Evolutionary conservation across 768 basidiomycete genomes (phyloP).

Genomic region (Macrolepiota albuminosa): DNA sequence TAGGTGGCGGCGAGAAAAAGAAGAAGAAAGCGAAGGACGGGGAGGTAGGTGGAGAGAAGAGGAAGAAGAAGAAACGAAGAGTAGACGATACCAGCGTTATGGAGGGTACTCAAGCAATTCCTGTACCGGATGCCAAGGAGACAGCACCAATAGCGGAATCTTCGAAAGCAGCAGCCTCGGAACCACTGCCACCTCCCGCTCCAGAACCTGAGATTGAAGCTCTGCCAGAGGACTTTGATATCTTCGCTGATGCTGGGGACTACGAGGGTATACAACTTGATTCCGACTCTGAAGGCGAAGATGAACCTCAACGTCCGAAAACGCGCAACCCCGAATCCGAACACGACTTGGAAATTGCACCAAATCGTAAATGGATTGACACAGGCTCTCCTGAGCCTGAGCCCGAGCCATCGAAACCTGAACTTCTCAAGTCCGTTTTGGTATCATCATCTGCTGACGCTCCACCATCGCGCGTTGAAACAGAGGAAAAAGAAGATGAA

Average conservation of each 20-base stretch:
- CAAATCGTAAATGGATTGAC: constrained; percentile 40
- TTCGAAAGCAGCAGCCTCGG: constrained; percentile 1
- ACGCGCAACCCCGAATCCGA: background rate
- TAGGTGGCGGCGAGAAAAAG: constrained; percentile 40
- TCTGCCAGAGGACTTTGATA: constrained; percentile 67
- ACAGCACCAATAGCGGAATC: background rate
- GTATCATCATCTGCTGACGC: constrained; percentile 3
- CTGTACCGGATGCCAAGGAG: background rate
- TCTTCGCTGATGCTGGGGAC: constrained; percentile 82
- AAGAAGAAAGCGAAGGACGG: constrained; percentile 45
- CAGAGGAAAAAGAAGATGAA: constrained; percentile 37
- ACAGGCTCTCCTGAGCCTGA: constrained; percentile 31
- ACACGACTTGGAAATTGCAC: background rate
- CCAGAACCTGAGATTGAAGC: constrained; percentile 32
- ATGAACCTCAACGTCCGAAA: constrained; percentile 24
- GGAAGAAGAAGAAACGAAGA: constrained; percentile 53
- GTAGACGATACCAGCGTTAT: background rate
- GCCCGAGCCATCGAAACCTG: constrained; percentile 13
- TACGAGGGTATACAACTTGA: constrained; percentile 66
- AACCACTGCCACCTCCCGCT: constrained; percentile 1
- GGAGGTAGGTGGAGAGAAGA: constrained; percentile 32
- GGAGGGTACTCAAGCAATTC: constrained; percentile 13
- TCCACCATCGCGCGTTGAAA: constrained; percentile 17
- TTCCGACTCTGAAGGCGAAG: constrained; percentile 50
- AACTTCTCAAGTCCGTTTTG: constrained; percentile 10